These are phyloP conservation scores for Yamadazyma aaseri DNA, from an alignment of 1,139 yeast species.

Conservation along the genomic window DNA sequence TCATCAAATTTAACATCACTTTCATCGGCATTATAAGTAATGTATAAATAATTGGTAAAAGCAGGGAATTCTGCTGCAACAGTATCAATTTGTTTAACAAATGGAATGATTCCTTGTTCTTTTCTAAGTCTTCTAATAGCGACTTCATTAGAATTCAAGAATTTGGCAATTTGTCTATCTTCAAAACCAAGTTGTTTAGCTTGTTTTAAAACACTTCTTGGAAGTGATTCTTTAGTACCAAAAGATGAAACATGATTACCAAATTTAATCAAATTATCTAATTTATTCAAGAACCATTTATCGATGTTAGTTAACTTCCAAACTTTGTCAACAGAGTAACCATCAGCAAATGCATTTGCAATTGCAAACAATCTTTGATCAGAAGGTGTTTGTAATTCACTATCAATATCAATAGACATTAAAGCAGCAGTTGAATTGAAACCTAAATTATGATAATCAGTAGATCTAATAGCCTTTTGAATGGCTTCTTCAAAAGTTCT, in stretches of 20 bases:
- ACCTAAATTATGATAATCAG: slow-evolving; percentile 92
- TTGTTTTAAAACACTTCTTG: slow-evolving; percentile 62
- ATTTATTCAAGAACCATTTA: slow-evolving; percentile 93
- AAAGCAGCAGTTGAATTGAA: slow-evolving; percentile 85
- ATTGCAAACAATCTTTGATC: slow-evolving; percentile 96
- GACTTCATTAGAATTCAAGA: slow-evolving; percentile 86
- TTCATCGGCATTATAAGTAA: slow-evolving; percentile 91
- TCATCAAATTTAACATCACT: slow-evolving; percentile 84
- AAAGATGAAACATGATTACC: slow-evolving; percentile 61
- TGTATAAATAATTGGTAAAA: slow-evolving; percentile 87
- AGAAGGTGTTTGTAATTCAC: slow-evolving; percentile 90
- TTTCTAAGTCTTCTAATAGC: slow-evolving; percentile 90
- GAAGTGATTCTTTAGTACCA: slow-evolving; percentile 60
- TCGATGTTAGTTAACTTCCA: slow-evolving; percentile 93
- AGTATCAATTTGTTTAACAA: slow-evolving; percentile 96
- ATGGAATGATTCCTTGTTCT: slow-evolving; percentile 85
- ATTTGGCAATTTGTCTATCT: slow-evolving; percentile 94
- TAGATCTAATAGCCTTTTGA: slow-evolving; percentile 95
- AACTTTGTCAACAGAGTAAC: slow-evolving; percentile 88
- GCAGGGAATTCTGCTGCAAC: slow-evolving; percentile 99
- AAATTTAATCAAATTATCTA: slow-evolving; percentile 67
- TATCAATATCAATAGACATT: slow-evolving; percentile 86
- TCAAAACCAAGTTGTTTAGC: slow-evolving; percentile 98
- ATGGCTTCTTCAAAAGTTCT: slow-evolving; percentile 97
- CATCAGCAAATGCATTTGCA: slow-evolving; percentile 85